Evolutionary conservation across 257 asterid genomes (phyloP), one percentile per base, ranked within the genome.

Genomic region (Rhazya stricta): DNA sequence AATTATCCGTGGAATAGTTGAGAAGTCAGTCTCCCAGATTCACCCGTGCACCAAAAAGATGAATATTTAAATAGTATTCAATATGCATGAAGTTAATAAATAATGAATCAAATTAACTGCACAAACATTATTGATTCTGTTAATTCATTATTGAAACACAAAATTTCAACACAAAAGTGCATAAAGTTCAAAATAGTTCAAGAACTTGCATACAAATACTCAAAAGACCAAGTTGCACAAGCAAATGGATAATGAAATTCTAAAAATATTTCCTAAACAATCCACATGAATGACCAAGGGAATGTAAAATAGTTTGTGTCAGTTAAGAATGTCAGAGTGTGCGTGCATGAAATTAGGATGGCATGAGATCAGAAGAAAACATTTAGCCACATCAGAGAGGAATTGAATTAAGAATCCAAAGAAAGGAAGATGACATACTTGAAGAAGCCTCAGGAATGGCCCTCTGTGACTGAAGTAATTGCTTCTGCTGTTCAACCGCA

Each of bases 401-500:
- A 67, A 74, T 60, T 60, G 21, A 61, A 57, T 62, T 32, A 27
- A 5, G 34, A 63, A 9, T 32, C 6, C n/a, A 48, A 32, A 29
- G 42, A 34, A 68, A 9, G 57, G 43, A 73, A 56, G 42, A 74
- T 67, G 57, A 82, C 94, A 81, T 84, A 94, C 98, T 84, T 79
- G 91, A 73, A 80, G 97, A 85, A 76, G 82, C 93, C 84, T 94
- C 98, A 4, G 91, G 86, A 51, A 83, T 73, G 83, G 73, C 82
- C 84, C 97, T 85, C 80, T 89, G 96, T 76, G 97, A 73, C 82
- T 89, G 98, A 85, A 85, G 65, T 58, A 88, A 77, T 84, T 89
- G 97, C 82, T 90, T 91, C 87, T 86, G 97, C 72, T 89, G 97
- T 75, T 94, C 98, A 65, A 86, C 79, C 32, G 85, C 76, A 81